A percentile compares a stretch with the other conserved stretches of the same genome.
These are phyloP conservation scores for Rhodotorula sp. DNA, from an alignment of 1,284 basidiomycete species.

Conservation along the genomic window DNA sequence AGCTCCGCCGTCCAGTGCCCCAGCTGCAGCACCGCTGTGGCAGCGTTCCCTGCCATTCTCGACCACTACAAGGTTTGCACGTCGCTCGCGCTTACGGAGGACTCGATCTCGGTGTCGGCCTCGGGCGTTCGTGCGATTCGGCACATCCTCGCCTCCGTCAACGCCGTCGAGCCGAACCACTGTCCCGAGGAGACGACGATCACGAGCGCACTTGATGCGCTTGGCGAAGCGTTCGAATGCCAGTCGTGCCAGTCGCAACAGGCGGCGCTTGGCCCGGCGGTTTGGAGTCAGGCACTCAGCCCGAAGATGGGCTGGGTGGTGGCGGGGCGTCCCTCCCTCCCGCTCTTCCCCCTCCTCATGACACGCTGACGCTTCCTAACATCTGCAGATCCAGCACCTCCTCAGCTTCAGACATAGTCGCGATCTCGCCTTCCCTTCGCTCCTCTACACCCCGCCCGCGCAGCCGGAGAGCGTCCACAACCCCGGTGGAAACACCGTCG, in stretches of 20 bases:
- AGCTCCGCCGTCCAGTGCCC: conserved; percentile 18
- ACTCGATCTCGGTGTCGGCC: conserved; percentile 4
- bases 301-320: neutral
- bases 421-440: neutral
- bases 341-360: too few relatives aligned
- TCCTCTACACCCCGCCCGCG: neutral
- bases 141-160: conserved; percentile 7
- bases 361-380: too few relatives aligned
- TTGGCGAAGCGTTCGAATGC: conserved; percentile 24
- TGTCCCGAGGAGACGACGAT: neutral
- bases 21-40: neutral
- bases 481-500: neutral
- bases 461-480: neutral
- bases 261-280: neutral
- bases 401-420: neutral
- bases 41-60: conserved; percentile 25
- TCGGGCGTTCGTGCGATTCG: conserved; percentile 6
- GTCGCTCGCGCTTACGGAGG: neutral
- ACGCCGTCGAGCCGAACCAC: neutral
- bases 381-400: neutral
- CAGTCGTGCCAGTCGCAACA: neutral
- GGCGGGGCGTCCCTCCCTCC: neutral
- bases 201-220: conserved; percentile 10
- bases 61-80: conserved; percentile 20
- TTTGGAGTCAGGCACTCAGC: neutral